phyloP scores from a whole-genome alignment of 768 basidiomycete species.

The Russula earlei region DNA sequence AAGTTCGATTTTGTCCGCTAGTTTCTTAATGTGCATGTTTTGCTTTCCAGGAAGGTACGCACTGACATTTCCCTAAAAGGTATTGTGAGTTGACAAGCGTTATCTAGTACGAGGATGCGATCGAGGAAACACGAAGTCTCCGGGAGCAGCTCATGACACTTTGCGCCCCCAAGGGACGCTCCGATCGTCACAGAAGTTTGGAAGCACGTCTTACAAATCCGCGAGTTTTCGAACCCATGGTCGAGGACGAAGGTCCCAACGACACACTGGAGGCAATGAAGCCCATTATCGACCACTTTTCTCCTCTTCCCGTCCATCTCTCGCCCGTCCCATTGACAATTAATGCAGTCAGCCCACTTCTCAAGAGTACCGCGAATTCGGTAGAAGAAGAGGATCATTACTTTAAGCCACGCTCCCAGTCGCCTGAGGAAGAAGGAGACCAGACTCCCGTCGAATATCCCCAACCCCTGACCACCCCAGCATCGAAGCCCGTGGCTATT shows the following conservation, averaged over 20 bases:
- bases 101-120: slow-evolving; percentile 17
- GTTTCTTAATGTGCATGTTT: not conserved
- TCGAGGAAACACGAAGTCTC: slow-evolving; percentile 15
- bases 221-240: slow-evolving; percentile 13
- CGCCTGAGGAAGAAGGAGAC: slow-evolving; percentile 12
- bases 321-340: slow-evolving; percentile 11
- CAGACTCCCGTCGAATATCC: slow-evolving; percentile 13
- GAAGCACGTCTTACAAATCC: slow-evolving; percentile 2
- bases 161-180: slow-evolving; percentile 10
- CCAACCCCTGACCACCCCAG: not conserved
- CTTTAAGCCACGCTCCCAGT: slow-evolving; percentile 1
- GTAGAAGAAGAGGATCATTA: slow-evolving; percentile 11
- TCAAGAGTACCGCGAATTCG: not conserved
- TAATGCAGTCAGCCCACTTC: slow-evolving; percentile 17
- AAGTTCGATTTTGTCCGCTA: not conserved
- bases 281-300: slow-evolving; percentile 14
- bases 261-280: slow-evolving; percentile 1
- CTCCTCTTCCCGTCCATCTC: slow-evolving; percentile 19
- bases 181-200: slow-evolving; percentile 10
- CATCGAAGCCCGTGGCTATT: slow-evolving; percentile 14
- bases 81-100: not conserved
- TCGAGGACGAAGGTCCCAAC: slow-evolving; percentile 14
- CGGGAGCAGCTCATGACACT: slow-evolving; percentile 13
- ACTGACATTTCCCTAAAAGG: not conserved
- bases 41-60: slow-evolving; percentile 15